Conservation (phyloP, 2,329 filamentous ascomycete species). For the Aphanocladium album region DNA sequence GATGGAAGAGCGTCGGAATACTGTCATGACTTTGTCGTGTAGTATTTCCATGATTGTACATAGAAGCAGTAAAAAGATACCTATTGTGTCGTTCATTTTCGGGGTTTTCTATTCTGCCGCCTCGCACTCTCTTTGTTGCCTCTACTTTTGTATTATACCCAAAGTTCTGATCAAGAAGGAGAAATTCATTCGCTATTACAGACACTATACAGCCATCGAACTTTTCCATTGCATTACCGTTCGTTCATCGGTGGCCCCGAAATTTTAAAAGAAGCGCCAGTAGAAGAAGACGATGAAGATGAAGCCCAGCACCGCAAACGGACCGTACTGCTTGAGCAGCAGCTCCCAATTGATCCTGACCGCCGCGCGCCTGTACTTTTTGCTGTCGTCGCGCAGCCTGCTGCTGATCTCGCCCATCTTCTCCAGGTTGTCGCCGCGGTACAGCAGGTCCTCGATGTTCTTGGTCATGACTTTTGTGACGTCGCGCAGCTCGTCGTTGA, state of each 20-base stretch:
- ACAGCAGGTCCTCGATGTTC: slow-evolving; percentile 97
- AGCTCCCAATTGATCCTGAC: slow-evolving; percentile 98
- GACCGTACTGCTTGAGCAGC: slow-evolving; percentile 92
- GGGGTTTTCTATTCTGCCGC: background rate
- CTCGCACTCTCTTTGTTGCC: background rate
- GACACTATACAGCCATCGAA: background rate
- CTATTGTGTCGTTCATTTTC: background rate
- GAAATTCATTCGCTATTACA: background rate
- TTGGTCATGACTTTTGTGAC: slow-evolving; percentile 99
- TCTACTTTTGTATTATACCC: slow-evolving; percentile 1
- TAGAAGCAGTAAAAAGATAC: background rate
- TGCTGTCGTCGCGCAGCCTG: slow-evolving; percentile 82
- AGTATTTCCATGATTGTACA: background rate
- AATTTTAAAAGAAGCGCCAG: slow-evolving; percentile 82
- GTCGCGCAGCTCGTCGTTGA: slow-evolving; percentile 95
- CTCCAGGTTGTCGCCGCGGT: slow-evolving; percentile 89
- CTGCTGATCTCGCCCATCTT: slow-evolving; percentile 94
- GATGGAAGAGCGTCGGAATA: background rate
- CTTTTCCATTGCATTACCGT: too few relatives aligned
- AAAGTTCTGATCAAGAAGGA: background rate
- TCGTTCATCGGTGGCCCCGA: too few relatives aligned
- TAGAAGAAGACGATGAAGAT: slow-evolving; percentile 83
- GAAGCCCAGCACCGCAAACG: slow-evolving; percentile 74
- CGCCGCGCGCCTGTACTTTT: slow-evolving; percentile 88
- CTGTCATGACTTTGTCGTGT: background rate